Conservation (phyloP, 2,329 filamentous ascomycete species). For the Ophiobolus disseminans region DNA sequence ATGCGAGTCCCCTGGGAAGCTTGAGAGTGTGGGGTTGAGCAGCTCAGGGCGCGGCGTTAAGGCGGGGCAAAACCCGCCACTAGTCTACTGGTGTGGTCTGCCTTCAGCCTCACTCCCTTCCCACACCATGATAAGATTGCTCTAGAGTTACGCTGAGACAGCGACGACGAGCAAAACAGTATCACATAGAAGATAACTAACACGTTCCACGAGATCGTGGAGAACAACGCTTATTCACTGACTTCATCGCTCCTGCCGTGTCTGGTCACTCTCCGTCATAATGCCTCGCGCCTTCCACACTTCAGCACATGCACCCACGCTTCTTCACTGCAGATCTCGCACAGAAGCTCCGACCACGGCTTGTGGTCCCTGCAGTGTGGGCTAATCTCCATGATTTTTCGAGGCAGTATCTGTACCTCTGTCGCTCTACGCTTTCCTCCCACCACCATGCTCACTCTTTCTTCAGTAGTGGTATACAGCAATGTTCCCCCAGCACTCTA, state of each 20-base stretch:
- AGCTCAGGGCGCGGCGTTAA: conserved; percentile 8
- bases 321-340: too few relatives aligned
- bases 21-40: conserved; percentile 13
- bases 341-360: too few relatives aligned
- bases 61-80: too few relatives aligned
- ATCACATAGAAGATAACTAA: too few relatives aligned
- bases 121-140: background rate
- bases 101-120: background rate
- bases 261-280: conserved; percentile 9
- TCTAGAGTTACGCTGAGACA: too few relatives aligned
- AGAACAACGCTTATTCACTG: too few relatives aligned
- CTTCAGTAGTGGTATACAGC: conserved; percentile 14
- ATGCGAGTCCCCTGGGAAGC: background rate
- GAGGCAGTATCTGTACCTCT: conserved; percentile 10
- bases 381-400: too few relatives aligned
- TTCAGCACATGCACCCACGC: background rate
- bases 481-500: conserved; percentile 18
- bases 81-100: too few relatives aligned
- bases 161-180: too few relatives aligned
- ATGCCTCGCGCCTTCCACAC: conserved; percentile 17
- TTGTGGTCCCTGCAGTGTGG: too few relatives aligned
- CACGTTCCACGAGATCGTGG: too few relatives aligned
- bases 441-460: conserved; percentile 16
- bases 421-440: conserved; percentile 26
- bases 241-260: conserved; percentile 10